Percentiles rank a stretch among this genome's conserved stretches.
These are phyloP conservation scores for Pyrus betulifolia DNA, from an alignment of 306 rosid genomes.

Conservation along the genomic window DNA sequence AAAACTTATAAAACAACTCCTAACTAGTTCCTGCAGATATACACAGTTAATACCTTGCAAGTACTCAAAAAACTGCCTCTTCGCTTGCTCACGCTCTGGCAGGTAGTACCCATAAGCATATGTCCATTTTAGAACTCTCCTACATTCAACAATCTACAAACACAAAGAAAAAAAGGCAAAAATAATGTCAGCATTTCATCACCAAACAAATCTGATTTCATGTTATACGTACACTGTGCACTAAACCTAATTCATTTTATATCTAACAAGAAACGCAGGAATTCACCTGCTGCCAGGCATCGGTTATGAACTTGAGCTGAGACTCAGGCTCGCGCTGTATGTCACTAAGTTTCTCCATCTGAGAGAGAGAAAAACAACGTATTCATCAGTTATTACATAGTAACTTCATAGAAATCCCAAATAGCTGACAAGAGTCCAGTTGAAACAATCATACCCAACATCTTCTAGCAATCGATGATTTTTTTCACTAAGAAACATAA, in stretches of 20 bases:
- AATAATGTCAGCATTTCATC: neutral
- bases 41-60: constrained; percentile 45
- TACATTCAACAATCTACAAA: constrained; percentile 27
- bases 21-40: neutral
- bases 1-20: neutral
- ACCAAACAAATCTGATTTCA: neutral
- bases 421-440: neutral
- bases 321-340: constrained; percentile 18
- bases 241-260: neutral
- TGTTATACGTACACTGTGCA: neutral
- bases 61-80: constrained; percentile 66
- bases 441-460: neutral
- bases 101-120: constrained; percentile 47
- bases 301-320: constrained; percentile 27
- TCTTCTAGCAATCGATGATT: too few species aligned
- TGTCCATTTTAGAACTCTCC: constrained; percentile 50
- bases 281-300: constrained; percentile 38
- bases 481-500: neutral
- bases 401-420: neutral
- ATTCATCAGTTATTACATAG: neutral
- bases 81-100: constrained; percentile 45
- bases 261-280: neutral
- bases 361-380: neutral
- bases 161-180: neutral
- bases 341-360: constrained; percentile 24